Conservation (phyloP, 345 rosid species). For the Sonneratia alba region DNA sequence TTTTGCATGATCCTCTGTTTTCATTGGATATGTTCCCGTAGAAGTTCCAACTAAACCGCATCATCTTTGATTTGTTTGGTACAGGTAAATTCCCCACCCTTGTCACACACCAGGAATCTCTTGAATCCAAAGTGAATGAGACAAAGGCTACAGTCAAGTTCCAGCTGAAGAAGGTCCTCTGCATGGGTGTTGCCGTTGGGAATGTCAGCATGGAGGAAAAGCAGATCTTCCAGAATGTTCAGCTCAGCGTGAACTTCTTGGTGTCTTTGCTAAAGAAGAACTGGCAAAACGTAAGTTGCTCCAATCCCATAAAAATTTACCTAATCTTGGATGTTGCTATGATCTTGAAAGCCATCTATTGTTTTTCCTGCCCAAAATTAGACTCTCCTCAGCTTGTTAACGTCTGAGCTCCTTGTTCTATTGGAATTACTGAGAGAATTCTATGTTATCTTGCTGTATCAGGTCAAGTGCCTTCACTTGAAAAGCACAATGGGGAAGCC, state of each 20-base stretch:
- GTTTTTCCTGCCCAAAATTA: too few species aligned
- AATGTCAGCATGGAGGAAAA: constrained; percentile 17
- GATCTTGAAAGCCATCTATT: too few species aligned
- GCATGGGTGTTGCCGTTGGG: constrained; percentile 85
- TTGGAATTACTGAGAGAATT: neutral
- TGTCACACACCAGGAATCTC: constrained; percentile 64
- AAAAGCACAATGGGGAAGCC: constrained; percentile 27
- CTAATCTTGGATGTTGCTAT: neutral
- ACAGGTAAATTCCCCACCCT: constrained; percentile 83
- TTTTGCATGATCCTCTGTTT: neutral
- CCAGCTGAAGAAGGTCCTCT: constrained; percentile 71
- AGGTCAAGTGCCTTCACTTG: constrained; percentile 59
- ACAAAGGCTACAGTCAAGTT: constrained; percentile 58
- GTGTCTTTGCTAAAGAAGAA: constrained; percentile 73
- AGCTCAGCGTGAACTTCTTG: constrained; percentile 65
- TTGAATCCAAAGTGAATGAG: constrained; percentile 25
- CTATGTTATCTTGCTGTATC: constrained; percentile 2
- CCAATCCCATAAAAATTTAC: neutral
- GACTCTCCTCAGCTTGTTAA: too few species aligned
- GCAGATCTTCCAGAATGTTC: too few species aligned
- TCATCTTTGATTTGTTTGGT: neutral
- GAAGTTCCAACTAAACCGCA: neutral
- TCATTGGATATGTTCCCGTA: neutral
- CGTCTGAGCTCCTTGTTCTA: neutral
- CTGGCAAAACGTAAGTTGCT: constrained; percentile 64